Evolutionary conservation across 371 early-diverging fungal genomes (phyloP), one percentile per base, ranked within the genome.

Genomic region (Haplosporangium sp.): DNA sequence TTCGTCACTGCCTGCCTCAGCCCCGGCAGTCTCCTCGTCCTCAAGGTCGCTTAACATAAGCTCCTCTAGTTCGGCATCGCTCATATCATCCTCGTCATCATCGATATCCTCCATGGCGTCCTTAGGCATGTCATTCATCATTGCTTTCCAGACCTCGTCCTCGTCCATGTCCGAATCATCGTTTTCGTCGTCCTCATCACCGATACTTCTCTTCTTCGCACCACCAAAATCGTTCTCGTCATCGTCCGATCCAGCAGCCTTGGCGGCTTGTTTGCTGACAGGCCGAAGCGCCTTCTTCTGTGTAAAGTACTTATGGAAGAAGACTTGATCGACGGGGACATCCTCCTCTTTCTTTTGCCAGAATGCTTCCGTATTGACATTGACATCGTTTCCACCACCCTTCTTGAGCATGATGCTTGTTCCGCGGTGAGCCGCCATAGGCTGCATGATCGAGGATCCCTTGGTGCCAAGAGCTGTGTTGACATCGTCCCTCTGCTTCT

Each of bases 301-400:
- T 18, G 85, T 86, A 79, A 95, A 94, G 77, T 90, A 95, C 62
- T 89, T 91, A 81, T 93, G 91, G 88, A 95, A 97, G 83, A 96
- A 96, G 62, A 85, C 62, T 75, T 92, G 90, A 59, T 92, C 91
- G 0, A 86, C 91, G 6, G 89, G 86, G 1, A 91, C 84, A 61
- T 89, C 83, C 13, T 86, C 83, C 36, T 81, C 80, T 54, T 87
- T 83, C 82, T 83, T 84, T 47, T 84, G 71, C 85, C 87, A 86
- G 71, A 92, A 91, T 16, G 81, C 82, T 52, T 88, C 87, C 11
- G 90, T 85, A 71, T 91, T 91, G 57, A 91, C 83, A 16, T 86
- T 83, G 20, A 83, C 63, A 29, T 76, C 73, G 18, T 71, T 81
- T 45, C 77, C 83, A 70, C 80, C 60, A n/a, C 69, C 67, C 62